Conservation (phyloP, 2,329 filamentous ascomycete species). For the Ophiocordyceps camponoti-floridani region DNA sequence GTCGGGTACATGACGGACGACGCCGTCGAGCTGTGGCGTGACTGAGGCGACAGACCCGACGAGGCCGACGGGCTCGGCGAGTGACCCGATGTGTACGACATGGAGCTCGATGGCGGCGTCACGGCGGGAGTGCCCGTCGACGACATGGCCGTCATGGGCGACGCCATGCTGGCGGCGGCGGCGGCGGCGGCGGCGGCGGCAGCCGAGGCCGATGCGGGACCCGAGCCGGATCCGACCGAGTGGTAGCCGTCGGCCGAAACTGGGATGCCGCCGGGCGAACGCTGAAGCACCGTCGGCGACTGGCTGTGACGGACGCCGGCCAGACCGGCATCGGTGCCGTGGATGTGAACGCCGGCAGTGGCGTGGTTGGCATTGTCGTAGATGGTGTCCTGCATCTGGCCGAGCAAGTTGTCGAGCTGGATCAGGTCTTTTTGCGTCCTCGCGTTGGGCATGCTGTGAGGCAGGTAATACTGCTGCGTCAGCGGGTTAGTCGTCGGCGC, state of each 20-base stretch:
- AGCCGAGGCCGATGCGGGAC: no score
- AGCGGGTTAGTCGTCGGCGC: conserved; percentile 38
- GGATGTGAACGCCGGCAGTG: conserved; percentile 61
- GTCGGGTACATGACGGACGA: conserved; percentile 57
- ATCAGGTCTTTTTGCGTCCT: conserved; percentile 87
- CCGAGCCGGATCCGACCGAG: conserved; percentile 11
- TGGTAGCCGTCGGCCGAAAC: conserved; percentile 18
- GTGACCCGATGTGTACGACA: conserved; percentile 63
- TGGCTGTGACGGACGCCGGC: conserved; percentile 40
- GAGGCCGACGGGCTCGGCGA: conserved; percentile 52
- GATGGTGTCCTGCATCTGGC: conserved; percentile 89
- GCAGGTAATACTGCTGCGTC: conserved; percentile 66
- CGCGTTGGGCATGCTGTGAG: conserved; percentile 53
- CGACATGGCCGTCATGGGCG: conserved; percentile 38
- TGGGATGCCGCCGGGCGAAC: conserved; percentile 14
- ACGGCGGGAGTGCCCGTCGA: conserved; percentile 57
- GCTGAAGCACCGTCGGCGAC: conserved; percentile 27
- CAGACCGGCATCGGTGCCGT: conserved; percentile 43
- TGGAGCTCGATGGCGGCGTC: conserved; percentile 56
- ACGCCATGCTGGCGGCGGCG: conserved; percentile 38
- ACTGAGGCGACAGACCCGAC: conserved; percentile 49
- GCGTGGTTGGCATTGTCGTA: conserved; percentile 83
- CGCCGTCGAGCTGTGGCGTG: conserved; percentile 39
- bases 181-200: no score
- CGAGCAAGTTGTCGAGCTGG: conserved; percentile 86